Percentiles rank a stretch among this genome's conserved stretches.
Evolutionary conservation across 2,329 filamentous ascomycete species (phyloP).

Genomic region (Sporothrix humicola): DNA sequence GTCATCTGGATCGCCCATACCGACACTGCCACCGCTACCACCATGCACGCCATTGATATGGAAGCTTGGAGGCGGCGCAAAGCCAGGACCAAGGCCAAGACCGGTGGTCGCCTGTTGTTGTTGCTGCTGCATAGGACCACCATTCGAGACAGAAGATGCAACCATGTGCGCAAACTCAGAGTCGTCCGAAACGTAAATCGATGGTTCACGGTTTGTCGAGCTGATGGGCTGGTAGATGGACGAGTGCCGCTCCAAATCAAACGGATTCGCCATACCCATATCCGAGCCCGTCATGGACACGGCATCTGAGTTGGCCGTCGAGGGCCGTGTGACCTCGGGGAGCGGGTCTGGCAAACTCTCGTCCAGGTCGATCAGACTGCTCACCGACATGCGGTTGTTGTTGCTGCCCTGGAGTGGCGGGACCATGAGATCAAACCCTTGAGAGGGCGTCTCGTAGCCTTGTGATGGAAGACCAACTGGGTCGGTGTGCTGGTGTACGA

Average conservation of each 20-base stretch:
- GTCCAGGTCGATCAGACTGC: constrained; percentile 48
- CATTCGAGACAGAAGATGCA: constrained; percentile 15
- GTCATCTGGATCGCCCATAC: constrained; percentile 2
- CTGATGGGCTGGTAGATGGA: constrained; percentile 55
- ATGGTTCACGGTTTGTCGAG: constrained; percentile 54
- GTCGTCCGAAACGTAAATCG: constrained; percentile 66
- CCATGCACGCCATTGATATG: constrained; percentile 9
- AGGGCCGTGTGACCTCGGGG: constrained; percentile 59
- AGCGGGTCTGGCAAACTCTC: constrained; percentile 52
- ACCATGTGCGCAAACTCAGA: constrained; percentile 54
- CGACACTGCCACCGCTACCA: constrained; percentile 3
- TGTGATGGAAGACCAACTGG: constrained; percentile 49
- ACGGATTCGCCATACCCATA: constrained; percentile 61
- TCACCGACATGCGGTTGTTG: constrained; percentile 46
- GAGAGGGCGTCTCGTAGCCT: constrained; percentile 48
- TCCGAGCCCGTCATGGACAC: constrained; percentile 63
- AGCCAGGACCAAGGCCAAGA: background rate
- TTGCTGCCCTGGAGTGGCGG: constrained; percentile 34
- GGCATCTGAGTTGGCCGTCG: constrained; percentile 65
- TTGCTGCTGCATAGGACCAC: background rate
- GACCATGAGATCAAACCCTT: constrained; percentile 46
- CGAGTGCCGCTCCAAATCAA: constrained; percentile 67
- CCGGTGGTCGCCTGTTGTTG: constrained; percentile 2
- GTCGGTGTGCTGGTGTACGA: constrained; percentile 55
- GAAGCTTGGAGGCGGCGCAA: constrained; percentile 14